Base-by-base conservation (phyloP, 805 yeast species). In the Yarrowia divulgata region DNA sequence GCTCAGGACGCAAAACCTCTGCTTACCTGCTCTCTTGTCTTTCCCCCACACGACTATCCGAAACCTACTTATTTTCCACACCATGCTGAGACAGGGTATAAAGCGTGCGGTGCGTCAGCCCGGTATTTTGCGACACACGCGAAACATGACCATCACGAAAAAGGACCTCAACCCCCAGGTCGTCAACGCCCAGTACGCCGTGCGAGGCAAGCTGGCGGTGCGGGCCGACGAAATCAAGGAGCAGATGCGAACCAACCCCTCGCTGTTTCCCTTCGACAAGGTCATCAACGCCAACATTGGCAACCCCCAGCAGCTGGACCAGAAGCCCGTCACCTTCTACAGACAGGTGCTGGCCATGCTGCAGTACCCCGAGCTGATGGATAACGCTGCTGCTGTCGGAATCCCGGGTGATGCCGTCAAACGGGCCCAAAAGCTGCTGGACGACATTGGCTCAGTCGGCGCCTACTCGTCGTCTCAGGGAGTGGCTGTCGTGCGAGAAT, bases 401-500 rank as follows among this genome's bases (percentile, higher is more conserved):
- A 74, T 75, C 39, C 91, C 93, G 0, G 69, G 75, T 9, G 98
- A 95, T 76, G 94, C 92, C 8, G 77, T 90, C 8, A 84, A 81
- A 62, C 84, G 99, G 70, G 97, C 98, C 10, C 79, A 80, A 69
- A 71, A 71, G 1, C 80, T 95, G 68, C 81, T 93, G 74, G 72
- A 80, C 1, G 84, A 86, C 55, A 84, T 91, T 50, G 92, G 93
- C 19, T 90, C 97, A 3, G 88, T 93, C 2, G 99, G 99, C 70
- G 97, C 99, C 1, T 95, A 95, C 78, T 93, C 98, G 7, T 88
- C 88, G 71, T 93, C 98, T 7, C 97, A 93, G 79, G 99, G 99
- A 76, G 89, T 90, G 39, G 81, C 84, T 0, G 82, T 81, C 42
- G 84, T 92, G 52, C 85, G 99, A 71, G 78, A 90, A 71, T 84